A percentile compares a stretch with the other conserved stretches of the same genome.
phyloP scores from a whole-genome alignment of 768 basidiomycete genomes.

The Guyanaporus albipodus region DNA sequence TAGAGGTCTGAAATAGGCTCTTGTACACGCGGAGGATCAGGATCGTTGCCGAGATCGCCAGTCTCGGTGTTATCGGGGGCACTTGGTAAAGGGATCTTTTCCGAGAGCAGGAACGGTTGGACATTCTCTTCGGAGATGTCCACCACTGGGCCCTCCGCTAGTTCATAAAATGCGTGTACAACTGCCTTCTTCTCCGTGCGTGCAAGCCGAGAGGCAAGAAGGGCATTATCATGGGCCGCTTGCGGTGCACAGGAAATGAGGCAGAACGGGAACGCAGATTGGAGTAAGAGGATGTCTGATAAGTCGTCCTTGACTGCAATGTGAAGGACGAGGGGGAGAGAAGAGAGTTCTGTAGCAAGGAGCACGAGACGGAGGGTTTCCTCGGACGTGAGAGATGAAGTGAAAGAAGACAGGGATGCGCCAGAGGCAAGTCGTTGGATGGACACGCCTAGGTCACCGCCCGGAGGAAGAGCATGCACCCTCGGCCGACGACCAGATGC shows the following conservation, averaged over 20 bases:
- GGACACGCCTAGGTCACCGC: slow-evolving; percentile 61
- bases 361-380: slow-evolving; percentile 58
- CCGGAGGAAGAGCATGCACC: slow-evolving; percentile 51
- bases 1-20: slow-evolving; percentile 32
- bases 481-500: slow-evolving; percentile 38
- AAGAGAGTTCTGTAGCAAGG: slow-evolving; percentile 64
- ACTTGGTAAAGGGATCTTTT: slow-evolving; percentile 31
- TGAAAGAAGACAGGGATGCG: slow-evolving; percentile 55
- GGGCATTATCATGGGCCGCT: slow-evolving; percentile 85
- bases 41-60: background rate
- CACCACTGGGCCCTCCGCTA: slow-evolving; percentile 36
- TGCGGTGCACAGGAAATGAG: slow-evolving; percentile 73
- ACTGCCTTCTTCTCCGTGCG: slow-evolving; percentile 66
- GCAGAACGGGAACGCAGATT: slow-evolving; percentile 77
- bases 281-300: slow-evolving; percentile 70
- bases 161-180: slow-evolving; percentile 76
- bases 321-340: slow-evolving; percentile 66
- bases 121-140: slow-evolving; percentile 59
- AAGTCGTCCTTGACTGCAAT: slow-evolving; percentile 63
- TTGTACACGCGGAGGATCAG: background rate
- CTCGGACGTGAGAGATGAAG: slow-evolving; percentile 48
- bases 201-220: slow-evolving; percentile 82
- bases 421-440: slow-evolving; percentile 45
- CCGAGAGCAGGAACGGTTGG: slow-evolving; percentile 54
- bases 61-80: background rate